Evolutionary conservation across 768 basidiomycete genomes (phyloP).

Genomic region (Neoboletus magnificus): DNA sequence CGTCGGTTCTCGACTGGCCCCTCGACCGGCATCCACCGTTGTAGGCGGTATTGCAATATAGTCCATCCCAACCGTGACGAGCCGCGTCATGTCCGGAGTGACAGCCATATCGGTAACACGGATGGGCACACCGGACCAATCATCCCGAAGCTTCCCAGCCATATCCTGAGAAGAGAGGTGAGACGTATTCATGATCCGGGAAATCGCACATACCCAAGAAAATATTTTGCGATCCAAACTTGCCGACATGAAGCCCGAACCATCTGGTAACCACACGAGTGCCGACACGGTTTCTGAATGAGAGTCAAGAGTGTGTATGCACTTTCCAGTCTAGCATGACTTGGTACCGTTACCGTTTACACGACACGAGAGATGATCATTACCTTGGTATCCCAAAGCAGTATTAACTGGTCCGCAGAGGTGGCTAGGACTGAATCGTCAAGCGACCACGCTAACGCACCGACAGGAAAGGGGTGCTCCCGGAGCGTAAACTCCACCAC

Average conservation of each 20-base stretch:
- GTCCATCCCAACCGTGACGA: constrained; percentile 83
- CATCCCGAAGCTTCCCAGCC: constrained; percentile 66
- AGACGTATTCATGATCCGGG: constrained; percentile 2
- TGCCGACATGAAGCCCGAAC: constrained; percentile 85
- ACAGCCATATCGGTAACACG: constrained; percentile 86
- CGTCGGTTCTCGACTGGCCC: constrained; percentile 35
- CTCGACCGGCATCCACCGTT: constrained; percentile 21
- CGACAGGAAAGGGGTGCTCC: constrained; percentile 78
- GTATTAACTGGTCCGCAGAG: constrained; percentile 74
- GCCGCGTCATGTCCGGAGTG: constrained; percentile 76
- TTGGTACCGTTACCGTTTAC: constrained; percentile 2
- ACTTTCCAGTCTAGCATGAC: constrained; percentile 63
- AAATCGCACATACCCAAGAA: constrained; percentile 63
- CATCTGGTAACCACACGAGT: constrained; percentile 85
- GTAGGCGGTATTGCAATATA: constrained; percentile 29
- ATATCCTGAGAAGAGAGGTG: constrained; percentile 51
- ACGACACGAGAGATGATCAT: constrained; percentile 12
- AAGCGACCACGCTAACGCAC: constrained; percentile 87
- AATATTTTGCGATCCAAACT: constrained; percentile 82
- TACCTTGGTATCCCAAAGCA: constrained; percentile 90
- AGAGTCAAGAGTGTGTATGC: constrained; percentile 59
- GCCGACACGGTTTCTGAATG: constrained; percentile 85
- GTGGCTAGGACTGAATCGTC: constrained; percentile 85
- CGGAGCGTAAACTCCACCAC: constrained; percentile 54
- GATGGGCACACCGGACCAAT: constrained; percentile 68